phyloP scores from a whole-genome alignment of 2,329 filamentous ascomycete genomes.

The Aspergillus quadricinctus region DNA sequence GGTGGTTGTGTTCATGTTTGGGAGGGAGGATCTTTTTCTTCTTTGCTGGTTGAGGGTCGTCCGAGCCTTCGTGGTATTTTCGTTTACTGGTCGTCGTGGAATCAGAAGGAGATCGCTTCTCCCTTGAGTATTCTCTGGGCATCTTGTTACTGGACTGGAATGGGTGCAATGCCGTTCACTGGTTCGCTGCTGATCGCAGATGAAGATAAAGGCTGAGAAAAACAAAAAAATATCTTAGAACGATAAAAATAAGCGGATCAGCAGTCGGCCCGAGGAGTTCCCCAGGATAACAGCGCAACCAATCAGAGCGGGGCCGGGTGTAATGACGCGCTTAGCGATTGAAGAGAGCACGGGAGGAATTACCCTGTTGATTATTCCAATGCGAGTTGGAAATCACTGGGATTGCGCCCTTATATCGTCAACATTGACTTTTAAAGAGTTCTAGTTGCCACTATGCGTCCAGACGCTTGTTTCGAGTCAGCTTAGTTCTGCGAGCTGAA shows the following conservation, averaged over 20 bases:
- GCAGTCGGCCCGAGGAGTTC: conserved; percentile 24
- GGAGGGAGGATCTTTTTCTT: conserved; percentile 28
- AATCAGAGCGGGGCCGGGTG: conserved; percentile 19
- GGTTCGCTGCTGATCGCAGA: not conserved
- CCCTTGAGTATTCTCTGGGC: conserved; percentile 13
- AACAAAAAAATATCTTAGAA: conserved; percentile 6
- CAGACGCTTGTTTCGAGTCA: not conserved
- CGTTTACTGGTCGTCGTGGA: conserved; percentile 18
- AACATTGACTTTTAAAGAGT: not conserved
- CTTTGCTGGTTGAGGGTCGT: conserved; percentile 22
- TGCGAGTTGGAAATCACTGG: not conserved
- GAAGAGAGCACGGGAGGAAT: not conserved
- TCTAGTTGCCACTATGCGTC: not conserved
- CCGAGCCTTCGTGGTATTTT: conserved; percentile 23
- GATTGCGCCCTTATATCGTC: not conserved
- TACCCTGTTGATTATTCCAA: not conserved
- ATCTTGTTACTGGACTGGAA: conserved; percentile 2
- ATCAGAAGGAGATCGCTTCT: conserved; percentile 1
- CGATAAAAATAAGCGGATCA: conserved; percentile 23
- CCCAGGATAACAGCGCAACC: conserved; percentile 21
- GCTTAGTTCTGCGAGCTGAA: not conserved
- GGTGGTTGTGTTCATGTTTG: conserved; percentile 24
- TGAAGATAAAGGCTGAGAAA: not conserved
- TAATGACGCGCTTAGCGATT: conserved; percentile 9
- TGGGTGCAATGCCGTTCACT: not conserved